Evolutionary conservation across 352 stramenopile species (phyloP).

Genomic region (Phytophthora pisi): DNA sequence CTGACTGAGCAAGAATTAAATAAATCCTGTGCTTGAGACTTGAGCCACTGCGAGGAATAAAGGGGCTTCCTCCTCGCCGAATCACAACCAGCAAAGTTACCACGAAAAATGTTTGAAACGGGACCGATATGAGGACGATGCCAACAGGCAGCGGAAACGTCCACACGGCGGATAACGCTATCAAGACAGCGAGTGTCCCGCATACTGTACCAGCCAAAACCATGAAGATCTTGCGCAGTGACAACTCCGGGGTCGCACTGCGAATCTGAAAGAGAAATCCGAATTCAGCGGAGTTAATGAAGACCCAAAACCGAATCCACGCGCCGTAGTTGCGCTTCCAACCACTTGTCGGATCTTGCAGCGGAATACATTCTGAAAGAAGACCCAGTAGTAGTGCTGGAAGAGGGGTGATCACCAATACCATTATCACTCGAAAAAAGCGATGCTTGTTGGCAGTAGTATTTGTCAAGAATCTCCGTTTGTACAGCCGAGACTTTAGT

Average conservation of each 20-base stretch:
- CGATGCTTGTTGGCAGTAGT: background rate
- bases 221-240: background rate
- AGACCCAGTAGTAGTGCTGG: background rate
- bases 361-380: background rate
- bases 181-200: background rate
- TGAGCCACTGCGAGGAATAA: background rate
- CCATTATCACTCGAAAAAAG: background rate
- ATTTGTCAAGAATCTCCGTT: background rate
- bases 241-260: background rate
- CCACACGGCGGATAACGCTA: constrained; percentile 2
- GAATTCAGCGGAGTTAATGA: background rate
- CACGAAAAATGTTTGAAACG: constrained; percentile 6
- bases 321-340: constrained; percentile 20
- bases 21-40: constrained; percentile 9
- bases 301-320: constrained; percentile 8
- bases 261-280: constrained; percentile 20
- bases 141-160: constrained; percentile 16
- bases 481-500: background rate
- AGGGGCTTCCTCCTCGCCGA: background rate
- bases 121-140: background rate
- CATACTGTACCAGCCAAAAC: constrained; percentile 3
- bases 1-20: background rate
- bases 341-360: constrained; percentile 15
- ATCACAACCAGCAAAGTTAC: background rate
- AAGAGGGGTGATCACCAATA: background rate